Percentiles rank a stretch among this genome's conserved stretches.
phyloP scores from a whole-genome alignment of 805 yeast species.

The Pichia ethanolica region DNA sequence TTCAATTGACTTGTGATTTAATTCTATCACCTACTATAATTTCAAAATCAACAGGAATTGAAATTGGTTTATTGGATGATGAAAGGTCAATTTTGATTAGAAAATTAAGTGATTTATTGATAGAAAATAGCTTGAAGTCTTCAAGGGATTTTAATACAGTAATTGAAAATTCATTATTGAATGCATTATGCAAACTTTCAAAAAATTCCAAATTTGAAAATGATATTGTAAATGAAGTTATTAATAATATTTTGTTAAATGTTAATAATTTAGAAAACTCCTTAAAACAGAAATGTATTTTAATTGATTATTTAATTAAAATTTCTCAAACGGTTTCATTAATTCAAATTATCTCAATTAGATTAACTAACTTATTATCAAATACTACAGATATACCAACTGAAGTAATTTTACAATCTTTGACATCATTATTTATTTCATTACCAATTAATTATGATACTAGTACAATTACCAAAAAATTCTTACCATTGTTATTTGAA shows the following conservation, averaged over 20 bases:
- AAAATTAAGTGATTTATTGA: conserved; percentile 5
- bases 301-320: conserved; percentile 4
- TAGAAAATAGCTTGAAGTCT: conserved; percentile 3
- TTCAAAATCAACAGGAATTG: not conserved
- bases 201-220: conserved; percentile 3
- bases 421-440: conserved; percentile 3
- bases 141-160: conserved; percentile 3
- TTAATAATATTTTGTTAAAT: not conserved
- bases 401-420: conserved; percentile 3
- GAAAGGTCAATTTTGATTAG: conserved; percentile 30
- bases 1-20: conserved; percentile 56
- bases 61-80: conserved; percentile 32
- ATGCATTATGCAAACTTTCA: conserved; percentile 8
- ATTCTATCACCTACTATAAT: conserved; percentile 32
- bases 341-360: conserved; percentile 5
- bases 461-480: conserved; percentile 2
- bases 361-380: conserved; percentile 8
- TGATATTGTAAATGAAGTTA: conserved; percentile 1
- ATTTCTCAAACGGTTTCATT: conserved; percentile 8
- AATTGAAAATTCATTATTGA: conserved; percentile 6
- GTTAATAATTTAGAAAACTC: not conserved
- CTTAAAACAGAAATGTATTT: conserved; percentile 1
- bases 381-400: not conserved
- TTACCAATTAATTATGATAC: conserved; percentile 5
- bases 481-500: conserved; percentile 3